These are phyloP conservation scores for Cutaneotrichosporon dermatis DNA, from an alignment of 1,284 basidiomycete species.

Conservation along the genomic window DNA sequence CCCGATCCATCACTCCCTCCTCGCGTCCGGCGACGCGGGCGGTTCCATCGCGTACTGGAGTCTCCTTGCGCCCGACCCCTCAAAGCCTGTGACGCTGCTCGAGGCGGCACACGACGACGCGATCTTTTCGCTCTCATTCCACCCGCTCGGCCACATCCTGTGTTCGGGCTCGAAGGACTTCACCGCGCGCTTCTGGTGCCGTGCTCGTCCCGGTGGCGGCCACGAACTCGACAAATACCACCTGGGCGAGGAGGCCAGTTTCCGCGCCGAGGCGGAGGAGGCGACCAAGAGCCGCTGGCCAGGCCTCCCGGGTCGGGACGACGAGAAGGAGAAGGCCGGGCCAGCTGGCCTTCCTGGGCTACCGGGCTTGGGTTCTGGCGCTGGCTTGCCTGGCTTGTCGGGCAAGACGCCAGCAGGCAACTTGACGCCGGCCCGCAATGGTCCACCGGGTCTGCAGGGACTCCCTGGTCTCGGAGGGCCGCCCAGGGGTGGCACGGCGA, in stretches of 20 bases:
- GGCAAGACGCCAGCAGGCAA: not conserved
- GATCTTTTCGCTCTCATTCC: conserved; percentile 92
- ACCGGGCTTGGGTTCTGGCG: not conserved
- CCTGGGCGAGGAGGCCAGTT: conserved; percentile 39
- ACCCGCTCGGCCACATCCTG: conserved; percentile 91
- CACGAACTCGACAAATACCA: conserved; percentile 60
- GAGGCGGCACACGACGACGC: conserved; percentile 96
- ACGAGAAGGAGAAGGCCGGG: not conserved
- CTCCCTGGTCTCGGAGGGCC: not conserved
- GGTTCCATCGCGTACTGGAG: conserved; percentile 93
- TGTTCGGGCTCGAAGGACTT: conserved; percentile 93
- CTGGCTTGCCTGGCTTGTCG: not conserved
- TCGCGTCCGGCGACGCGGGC: conserved; percentile 90
- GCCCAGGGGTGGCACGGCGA: not conserved
- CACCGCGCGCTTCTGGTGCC: conserved; percentile 94
- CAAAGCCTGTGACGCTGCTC: conserved; percentile 69
- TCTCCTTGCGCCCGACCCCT: conserved; percentile 53
- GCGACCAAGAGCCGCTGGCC: conserved; percentile 13
- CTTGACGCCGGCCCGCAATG: conserved; percentile 4
- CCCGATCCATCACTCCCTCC: conserved; percentile 77
- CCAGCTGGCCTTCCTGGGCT: conserved; percentile 3
- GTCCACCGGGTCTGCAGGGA: conserved; percentile 3
- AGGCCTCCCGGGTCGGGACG: conserved; percentile 6
- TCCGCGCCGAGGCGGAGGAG: conserved; percentile 50
- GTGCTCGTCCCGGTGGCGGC: conserved; percentile 60